Base-by-base conservation (phyloP, 2,329 filamentous ascomycete species). In the Grosmannia serpens region DNA sequence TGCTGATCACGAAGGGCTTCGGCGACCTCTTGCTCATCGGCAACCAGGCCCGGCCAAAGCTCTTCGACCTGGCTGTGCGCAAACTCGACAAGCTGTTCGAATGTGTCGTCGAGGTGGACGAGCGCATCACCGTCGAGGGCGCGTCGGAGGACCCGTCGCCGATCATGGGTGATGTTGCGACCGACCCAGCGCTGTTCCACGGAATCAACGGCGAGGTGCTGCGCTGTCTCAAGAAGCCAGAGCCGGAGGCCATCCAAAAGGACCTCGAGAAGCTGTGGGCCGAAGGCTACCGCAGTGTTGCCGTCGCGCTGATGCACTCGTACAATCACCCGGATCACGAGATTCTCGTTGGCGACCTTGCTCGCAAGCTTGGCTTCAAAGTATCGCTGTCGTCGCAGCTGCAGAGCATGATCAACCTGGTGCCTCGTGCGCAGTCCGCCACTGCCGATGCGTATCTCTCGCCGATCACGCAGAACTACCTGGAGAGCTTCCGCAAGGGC, bases 381-480 rank as follows among this genome's bases (percentile, higher is more conserved):
- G 38, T 58, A 1, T 52, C 59, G 10, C 35, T 55, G 27, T 55
- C 51, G 11, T 52, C 59, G n/a, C 15, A 27, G 47, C 59, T 60
- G 38, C 41, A 50, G 38, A 11, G 22, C n/a, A 88, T 88, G 85
- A 88, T 89, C 70, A 88, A 89, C 69, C 73, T 89, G 24, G 81
- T 88, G 1, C 84, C 86, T 4, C 74, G 86, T 65, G 84, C 83
- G 10, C 87, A 83, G 3, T 88, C 85, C 24, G 84, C 85, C 2
- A 86, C 83, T 63, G 86, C 85, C n/a, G 86, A 89, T 71, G 86
- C 86, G 17, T 89, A 89, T 67, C 74, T 89, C 24, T 88, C 86
- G 0, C 86, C 86, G 0, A 81, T 83, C 1, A 89, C 88, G 62
- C 79, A 81, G 61, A 84, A 84, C 65, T 89, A 89, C 66, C 85